Conservation (phyloP, 1,139 yeast genomes). For the Nakaseomyces nivariensis region DNA sequence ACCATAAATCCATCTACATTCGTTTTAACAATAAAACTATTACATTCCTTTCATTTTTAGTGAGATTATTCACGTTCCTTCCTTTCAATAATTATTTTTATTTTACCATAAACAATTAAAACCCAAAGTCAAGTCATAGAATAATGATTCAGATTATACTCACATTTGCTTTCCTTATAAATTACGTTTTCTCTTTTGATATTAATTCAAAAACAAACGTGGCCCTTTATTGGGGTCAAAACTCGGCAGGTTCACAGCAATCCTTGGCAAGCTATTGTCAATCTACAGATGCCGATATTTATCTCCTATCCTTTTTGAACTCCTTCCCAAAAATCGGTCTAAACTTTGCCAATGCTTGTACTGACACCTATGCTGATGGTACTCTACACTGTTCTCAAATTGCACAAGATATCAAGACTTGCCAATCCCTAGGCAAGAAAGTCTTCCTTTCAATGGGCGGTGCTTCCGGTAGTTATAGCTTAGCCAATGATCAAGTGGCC, state of each 20-base stretch:
- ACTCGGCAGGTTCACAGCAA: slow-evolving; percentile 66
- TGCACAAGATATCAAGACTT: slow-evolving; percentile 69
- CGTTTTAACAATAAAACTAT: too few species aligned
- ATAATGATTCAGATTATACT: background rate
- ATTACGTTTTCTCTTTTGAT: slow-evolving; percentile 7
- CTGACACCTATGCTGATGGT: slow-evolving; percentile 44
- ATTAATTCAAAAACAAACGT: slow-evolving; percentile 42
- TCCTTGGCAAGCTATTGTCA: slow-evolving; percentile 60
- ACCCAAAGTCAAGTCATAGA: background rate
- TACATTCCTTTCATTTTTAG: background rate
- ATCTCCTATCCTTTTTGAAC: slow-evolving; percentile 60
- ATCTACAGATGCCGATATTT: slow-evolving; percentile 58
- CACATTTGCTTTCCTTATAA: background rate
- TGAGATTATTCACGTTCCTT: background rate
- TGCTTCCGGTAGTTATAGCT: slow-evolving; percentile 71
- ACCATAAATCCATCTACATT: background rate
- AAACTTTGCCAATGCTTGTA: slow-evolving; percentile 65
- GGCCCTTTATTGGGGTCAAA: slow-evolving; percentile 89
- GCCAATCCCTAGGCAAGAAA: slow-evolving; percentile 72
- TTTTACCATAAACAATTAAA: background rate
- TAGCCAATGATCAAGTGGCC: slow-evolving; percentile 52
- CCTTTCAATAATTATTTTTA: background rate
- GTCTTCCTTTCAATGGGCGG: slow-evolving; percentile 84
- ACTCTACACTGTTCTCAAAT: slow-evolving; percentile 51
- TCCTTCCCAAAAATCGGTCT: slow-evolving; percentile 49